Conservation (phyloP, 1,284 basidiomycete species). For the Pseudozyma pruni region DNA sequence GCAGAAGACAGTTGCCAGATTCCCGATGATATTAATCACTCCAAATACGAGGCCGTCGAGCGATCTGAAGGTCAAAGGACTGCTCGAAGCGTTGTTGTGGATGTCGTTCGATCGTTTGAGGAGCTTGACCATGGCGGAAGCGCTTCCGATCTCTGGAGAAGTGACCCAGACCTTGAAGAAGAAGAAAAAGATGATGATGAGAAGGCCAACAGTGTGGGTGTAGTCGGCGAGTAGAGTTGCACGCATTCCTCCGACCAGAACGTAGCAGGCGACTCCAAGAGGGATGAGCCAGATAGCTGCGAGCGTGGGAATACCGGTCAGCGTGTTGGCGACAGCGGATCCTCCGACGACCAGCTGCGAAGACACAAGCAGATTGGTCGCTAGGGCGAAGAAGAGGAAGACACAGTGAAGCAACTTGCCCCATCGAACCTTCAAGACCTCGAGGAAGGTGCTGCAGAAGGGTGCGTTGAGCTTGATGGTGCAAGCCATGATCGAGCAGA, state of each 20-base stretch:
- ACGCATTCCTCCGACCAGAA: slow-evolving; percentile 63
- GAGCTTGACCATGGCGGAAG: slow-evolving; percentile 68
- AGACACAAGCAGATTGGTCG: slow-evolving; percentile 73
- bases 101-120: slow-evolving; percentile 72
- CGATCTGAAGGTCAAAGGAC: slow-evolving; percentile 81
- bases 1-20: slow-evolving; percentile 73
- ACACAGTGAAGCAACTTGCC: slow-evolving; percentile 78
- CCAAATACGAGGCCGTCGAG: slow-evolving; percentile 86
- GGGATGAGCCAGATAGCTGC: slow-evolving; percentile 64
- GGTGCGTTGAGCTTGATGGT: slow-evolving; percentile 75
- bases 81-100: slow-evolving; percentile 74
- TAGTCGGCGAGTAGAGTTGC: slow-evolving; percentile 65
- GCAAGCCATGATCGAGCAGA: slow-evolving; percentile 71
- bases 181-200: slow-evolving; percentile 70
- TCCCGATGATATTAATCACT: slow-evolving; percentile 77
- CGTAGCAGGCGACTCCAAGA: slow-evolving; percentile 58
- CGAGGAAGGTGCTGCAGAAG: slow-evolving; percentile 74
- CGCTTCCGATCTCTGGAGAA: slow-evolving; percentile 53
- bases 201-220: slow-evolving; percentile 61
- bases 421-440: slow-evolving; percentile 79
- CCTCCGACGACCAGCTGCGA: slow-evolving; percentile 65
- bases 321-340: slow-evolving; percentile 60
- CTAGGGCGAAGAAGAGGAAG: slow-evolving; percentile 81
- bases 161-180: slow-evolving; percentile 79
- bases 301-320: slow-evolving; percentile 71